Evolutionary conservation across 2,329 filamentous ascomycete genomes (phyloP), one percentile per base, ranked within the genome.

Genomic region (Phyllosticta capitalensis): DNA sequence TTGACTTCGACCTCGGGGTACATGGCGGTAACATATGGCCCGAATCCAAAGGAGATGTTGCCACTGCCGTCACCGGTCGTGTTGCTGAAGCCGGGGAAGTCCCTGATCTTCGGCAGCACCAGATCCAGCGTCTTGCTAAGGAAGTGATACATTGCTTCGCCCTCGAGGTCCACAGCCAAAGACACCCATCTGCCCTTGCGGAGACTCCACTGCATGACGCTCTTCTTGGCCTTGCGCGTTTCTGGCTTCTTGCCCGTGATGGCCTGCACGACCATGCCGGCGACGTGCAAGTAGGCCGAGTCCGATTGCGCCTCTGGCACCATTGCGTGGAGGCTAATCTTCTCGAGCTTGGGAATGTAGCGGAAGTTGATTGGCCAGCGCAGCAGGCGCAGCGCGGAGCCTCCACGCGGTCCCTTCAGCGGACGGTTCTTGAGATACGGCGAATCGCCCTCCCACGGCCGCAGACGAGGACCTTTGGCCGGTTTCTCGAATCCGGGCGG

Each of bases 1-100:
- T 96, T 96, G 67, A 90, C 84, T 74, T 96, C 92, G 52, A 99
- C 83, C 77, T 99, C 94, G 0, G 94, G 94, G 76, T 97, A 99
- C 64, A 89, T 78, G 55, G 87, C 84, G 67, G 96, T 84, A 65
- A 88, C 84, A 61, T 90, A 86, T 5, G 86, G 80, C 14, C 81
- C 81, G 67, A 99, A 79, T 65, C 94, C 94, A 72, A 92, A 92
- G 9, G 81, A 81, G 65, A 99, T 81, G 73, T 97, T 96, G 45
- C 94, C 94, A 63, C 87, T 87, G 69, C 85, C 86, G 72, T 99
- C 94, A 69, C 94, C 94, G 48, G 89, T 89, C 51, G 78, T 83
- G 54, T 84, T 85, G 66, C 83, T 82, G n/a, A 89, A 79, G 61
- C 94, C 94, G 59, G 83, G 84, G 88, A 90, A 99, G 67, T 99